Evolutionary conservation across 139 green algal genomes (phyloP).

Genomic region (Picochlorum sp.): DNA sequence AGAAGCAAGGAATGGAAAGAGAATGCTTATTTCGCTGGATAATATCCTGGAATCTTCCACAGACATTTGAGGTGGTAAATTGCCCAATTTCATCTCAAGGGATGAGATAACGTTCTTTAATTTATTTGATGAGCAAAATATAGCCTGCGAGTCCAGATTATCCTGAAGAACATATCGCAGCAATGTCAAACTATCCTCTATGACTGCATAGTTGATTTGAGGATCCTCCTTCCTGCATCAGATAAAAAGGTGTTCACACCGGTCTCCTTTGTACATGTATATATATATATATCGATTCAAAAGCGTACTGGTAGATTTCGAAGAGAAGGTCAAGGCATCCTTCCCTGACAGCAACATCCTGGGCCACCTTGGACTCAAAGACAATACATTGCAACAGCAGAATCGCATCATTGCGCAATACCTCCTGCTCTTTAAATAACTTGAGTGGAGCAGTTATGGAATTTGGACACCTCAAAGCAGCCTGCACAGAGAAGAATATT

Average conservation of each 20-base stretch:
- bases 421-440: slow-evolving; percentile 69
- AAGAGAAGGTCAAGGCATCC: slow-evolving; percentile 80
- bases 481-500: neutral
- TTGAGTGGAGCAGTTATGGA: slow-evolving; percentile 44
- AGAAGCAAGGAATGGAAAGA: neutral
- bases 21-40: neutral
- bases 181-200: neutral
- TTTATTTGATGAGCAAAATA: neutral
- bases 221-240: neutral
- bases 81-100: neutral
- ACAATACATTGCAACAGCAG: slow-evolving; percentile 69
- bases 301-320: neutral
- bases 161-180: neutral
- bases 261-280: neutral
- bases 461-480: neutral
- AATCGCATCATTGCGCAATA: slow-evolving; percentile 74
- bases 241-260: neutral
- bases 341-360: slow-evolving; percentile 86
- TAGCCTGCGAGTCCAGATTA: neutral
- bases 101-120: neutral
- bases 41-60: neutral
- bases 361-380: slow-evolving; percentile 49
- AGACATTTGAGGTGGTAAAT: neutral
- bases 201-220: neutral
- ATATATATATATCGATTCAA: no score